Evolutionary conservation across 2,329 filamentous ascomycete genomes (phyloP), one percentile per base, ranked within the genome.

Genomic region (Hymenoscyphus repandus): DNA sequence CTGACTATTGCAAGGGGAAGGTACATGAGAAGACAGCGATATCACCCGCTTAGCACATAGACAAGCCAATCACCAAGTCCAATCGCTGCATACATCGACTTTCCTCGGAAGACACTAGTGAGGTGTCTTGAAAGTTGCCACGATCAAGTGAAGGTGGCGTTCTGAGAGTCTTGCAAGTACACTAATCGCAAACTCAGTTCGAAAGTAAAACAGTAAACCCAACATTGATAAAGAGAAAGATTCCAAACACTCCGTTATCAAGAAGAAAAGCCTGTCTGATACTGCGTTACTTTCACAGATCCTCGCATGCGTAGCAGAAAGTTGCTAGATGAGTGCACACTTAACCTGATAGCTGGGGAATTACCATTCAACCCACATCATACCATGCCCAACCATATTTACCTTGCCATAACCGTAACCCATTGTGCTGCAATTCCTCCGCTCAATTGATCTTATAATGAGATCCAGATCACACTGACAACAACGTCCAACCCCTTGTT

Each of bases 381-480:
- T 32, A 37, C n/a, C 32, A 40, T 45, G 31, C 48, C 36, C 33
- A 20, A 17, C 46, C 39, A 33, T 37, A 40, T 50, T 33, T 43
- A 53, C 53, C 51, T 52, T 49, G 42, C 42, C 49, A 50, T 52
- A 44, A 45, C 48, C 47, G 48, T 37, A 17, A 20, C 38, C 47
- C 9, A 30, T 37, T 37, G n/a, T 54, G 22, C 31, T 33, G 31
- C 18, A 33, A 31, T 45, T 40, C 22, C 18, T 41, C 11, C 34
- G 31, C 45, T 42, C 12, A 43, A 27, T 51, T 10, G 17, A 36
- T 37, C 48, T 44, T 54, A 63, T 56, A 63, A 55, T 45, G 60
- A 51, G 49, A 93, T 82, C 88, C 88, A 93, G 67, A 91, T 88
- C 61, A 87, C 74, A 72, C 82, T 85, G 63, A 87, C 76, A 50